Percentiles rank a stretch among this genome's conserved stretches.
Evolutionary conservation across 1,284 basidiomycete genomes (phyloP).

Genomic region (Ustilago loliicola): DNA sequence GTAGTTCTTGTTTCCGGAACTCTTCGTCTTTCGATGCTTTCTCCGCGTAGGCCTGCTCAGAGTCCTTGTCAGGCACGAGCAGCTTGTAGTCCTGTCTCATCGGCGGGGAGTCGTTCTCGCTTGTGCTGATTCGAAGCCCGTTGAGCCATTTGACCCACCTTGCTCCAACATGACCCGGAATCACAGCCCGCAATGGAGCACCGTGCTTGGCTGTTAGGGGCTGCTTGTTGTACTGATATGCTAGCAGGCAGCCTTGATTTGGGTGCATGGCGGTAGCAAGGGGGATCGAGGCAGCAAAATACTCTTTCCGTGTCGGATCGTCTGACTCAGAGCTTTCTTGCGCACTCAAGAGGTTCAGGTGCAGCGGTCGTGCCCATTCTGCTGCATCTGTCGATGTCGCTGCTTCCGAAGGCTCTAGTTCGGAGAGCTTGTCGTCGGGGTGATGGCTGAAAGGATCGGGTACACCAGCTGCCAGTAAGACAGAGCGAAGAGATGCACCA

Average conservation of each 20-base stretch:
- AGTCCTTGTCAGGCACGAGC: conserved; percentile 74
- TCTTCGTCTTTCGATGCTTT: conserved; percentile 17
- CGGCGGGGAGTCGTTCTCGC: conserved; percentile 31
- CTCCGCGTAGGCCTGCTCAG: conserved; percentile 20
- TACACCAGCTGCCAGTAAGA: conserved; percentile 44
- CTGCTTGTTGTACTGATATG: conserved; percentile 71
- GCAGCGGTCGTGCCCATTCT: conserved; percentile 33
- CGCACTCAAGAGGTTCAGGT: conserved; percentile 48
- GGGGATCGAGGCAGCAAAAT: conserved; percentile 51
- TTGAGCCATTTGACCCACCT: conserved; percentile 85
- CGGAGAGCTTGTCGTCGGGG: conserved; percentile 1
- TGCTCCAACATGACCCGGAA: conserved; percentile 80
- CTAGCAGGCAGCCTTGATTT: conserved; percentile 47
- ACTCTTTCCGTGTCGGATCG: conserved; percentile 27
- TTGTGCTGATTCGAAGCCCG: conserved; percentile 15
- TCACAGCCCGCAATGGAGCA: conserved; percentile 77
- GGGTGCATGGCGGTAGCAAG: conserved; percentile 54
- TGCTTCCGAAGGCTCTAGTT: conserved; percentile 33
- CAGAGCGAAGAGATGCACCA: conserved; percentile 40
- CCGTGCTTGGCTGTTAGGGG: conserved; percentile 78
- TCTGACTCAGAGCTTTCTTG: conserved; percentile 53
- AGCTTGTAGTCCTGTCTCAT: conserved; percentile 45
- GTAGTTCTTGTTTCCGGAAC: conserved; percentile 27
- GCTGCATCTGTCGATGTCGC: conserved; percentile 17
- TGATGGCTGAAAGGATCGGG: conserved; percentile 50